Evolutionary conservation across 2,329 filamentous ascomycete genomes (phyloP).

Genomic region (Beauveria australis): DNA sequence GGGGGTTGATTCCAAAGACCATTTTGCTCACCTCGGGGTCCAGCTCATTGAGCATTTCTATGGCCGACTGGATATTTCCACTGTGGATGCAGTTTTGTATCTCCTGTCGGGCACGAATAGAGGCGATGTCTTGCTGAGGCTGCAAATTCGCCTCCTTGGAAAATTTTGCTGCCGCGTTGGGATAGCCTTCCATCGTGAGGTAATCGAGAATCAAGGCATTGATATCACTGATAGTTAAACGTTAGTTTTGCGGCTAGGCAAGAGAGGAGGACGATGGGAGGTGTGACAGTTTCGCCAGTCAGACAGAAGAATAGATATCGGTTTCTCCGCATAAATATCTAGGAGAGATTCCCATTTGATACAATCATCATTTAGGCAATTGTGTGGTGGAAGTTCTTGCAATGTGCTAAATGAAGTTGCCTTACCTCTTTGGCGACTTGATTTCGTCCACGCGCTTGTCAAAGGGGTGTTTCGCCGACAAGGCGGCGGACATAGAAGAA

Average conservation of each 20-base stretch:
- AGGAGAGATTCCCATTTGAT: constrained; percentile 99
- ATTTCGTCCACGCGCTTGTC: constrained; percentile 75
- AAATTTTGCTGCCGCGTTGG: constrained; percentile 85
- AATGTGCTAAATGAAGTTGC: background rate
- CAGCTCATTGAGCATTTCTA: constrained; percentile 79
- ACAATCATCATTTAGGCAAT: constrained; percentile 62
- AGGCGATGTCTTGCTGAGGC: constrained; percentile 61
- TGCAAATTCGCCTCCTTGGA: constrained; percentile 85
- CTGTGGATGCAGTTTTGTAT: constrained; percentile 80
- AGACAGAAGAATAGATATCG: constrained; percentile 61
- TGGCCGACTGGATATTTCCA: constrained; percentile 78
- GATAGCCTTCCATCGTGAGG: constrained; percentile 90
- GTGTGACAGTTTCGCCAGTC: constrained; percentile 23
- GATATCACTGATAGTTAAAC: constrained; percentile 61
- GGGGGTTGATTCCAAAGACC: constrained; percentile 22
- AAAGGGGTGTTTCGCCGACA: constrained; percentile 65
- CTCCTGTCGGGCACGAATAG: constrained; percentile 68
- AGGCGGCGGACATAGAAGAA: constrained; percentile 66
- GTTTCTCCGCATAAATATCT: constrained; percentile 86
- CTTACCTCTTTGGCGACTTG: constrained; percentile 85
- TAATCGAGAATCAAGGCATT: constrained; percentile 96
- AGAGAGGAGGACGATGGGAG: constrained; percentile 7
- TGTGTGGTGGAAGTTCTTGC: background rate
- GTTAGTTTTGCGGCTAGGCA: constrained; percentile 19
- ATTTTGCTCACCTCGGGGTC: constrained; percentile 71